Evolutionary conservation across 169 alveolate species (phyloP).

Genomic region (Cryptosporidium muris): DNA sequence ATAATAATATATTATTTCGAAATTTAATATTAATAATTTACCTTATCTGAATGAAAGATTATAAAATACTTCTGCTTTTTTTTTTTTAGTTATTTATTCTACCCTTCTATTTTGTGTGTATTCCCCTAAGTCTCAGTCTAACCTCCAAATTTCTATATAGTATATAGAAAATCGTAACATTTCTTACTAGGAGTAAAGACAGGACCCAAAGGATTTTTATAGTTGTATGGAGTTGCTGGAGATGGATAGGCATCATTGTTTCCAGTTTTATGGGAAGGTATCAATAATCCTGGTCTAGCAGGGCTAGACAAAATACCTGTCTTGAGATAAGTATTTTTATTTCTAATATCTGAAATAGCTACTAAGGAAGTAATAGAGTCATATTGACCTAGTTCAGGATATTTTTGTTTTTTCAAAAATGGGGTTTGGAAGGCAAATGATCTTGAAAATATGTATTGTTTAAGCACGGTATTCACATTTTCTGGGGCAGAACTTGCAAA

Average conservation of each 20-base stretch:
- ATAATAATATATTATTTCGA: too few species aligned
- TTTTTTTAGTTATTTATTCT: too few species aligned
- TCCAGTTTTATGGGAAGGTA: constrained; percentile 50
- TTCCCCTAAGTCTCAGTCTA: too few species aligned
- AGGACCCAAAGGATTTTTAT: constrained; percentile 65
- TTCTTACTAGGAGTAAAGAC: constrained; percentile 56
- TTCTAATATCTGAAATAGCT: constrained; percentile 10
- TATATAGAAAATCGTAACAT: constrained; percentile 35
- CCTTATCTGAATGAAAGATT: too few species aligned
- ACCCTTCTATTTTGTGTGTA: too few species aligned
- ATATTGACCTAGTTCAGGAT: constrained; percentile 59
- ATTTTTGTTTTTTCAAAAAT: constrained; percentile 38
- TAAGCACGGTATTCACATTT: constrained; percentile 1
- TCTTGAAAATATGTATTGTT: constrained; percentile 48
- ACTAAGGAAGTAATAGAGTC: constrained; percentile 29
- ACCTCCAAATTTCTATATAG: too few species aligned
- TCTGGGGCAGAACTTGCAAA: constrained; percentile 64
- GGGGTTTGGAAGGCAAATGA: constrained; percentile 52
- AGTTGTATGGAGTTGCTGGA: constrained; percentile 34
- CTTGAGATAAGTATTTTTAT: constrained; percentile 22
- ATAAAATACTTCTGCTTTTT: too few species aligned
- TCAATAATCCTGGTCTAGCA: constrained; percentile 48
- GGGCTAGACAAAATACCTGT: constrained; percentile 58
- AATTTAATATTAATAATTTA: too few species aligned
- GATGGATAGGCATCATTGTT: constrained; percentile 49